phyloP scores from a whole-genome alignment of 139 green algal species.

The Dunaliella sp. region DNA sequence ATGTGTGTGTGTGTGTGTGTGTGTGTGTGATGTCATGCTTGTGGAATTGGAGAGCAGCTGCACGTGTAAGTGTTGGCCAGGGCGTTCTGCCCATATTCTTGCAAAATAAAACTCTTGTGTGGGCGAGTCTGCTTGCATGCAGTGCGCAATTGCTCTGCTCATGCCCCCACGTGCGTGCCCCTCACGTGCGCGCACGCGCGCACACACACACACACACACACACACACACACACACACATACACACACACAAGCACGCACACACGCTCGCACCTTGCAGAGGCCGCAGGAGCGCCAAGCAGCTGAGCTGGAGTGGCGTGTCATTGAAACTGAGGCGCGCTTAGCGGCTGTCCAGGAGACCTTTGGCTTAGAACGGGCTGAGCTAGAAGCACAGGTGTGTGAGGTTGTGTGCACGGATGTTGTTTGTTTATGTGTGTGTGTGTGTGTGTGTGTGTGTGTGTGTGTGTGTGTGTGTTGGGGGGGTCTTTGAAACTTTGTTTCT shows the following conservation, averaged over 20 bases:
- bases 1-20: neutral
- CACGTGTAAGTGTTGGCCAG: neutral
- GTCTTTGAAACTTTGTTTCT: too few species aligned
- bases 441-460: neutral
- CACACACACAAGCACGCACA: neutral
- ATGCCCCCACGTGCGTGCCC: neutral
- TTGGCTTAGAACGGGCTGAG: neutral
- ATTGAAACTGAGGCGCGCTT: neutral
- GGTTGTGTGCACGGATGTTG: neutral
- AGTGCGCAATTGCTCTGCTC: neutral
- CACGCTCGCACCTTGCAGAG: neutral
- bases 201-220: neutral
- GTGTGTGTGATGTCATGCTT: neutral
- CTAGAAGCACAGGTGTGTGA: neutral
- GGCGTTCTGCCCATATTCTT: too few species aligned
- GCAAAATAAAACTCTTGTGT: too few species aligned
- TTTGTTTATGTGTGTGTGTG: neutral
- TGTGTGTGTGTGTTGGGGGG: neutral
- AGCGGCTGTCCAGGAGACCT: neutral
- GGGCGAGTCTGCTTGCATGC: neutral
- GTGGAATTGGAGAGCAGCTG: neutral
- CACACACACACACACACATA: neutral
- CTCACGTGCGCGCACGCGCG: neutral
- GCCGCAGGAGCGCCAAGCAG: neutral
- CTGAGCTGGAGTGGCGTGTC: neutral